Evolutionary conservation across 1,284 basidiomycete genomes (phyloP), one percentile per base, ranked within the genome.

Genomic region (Trichosporon faecale): DNA sequence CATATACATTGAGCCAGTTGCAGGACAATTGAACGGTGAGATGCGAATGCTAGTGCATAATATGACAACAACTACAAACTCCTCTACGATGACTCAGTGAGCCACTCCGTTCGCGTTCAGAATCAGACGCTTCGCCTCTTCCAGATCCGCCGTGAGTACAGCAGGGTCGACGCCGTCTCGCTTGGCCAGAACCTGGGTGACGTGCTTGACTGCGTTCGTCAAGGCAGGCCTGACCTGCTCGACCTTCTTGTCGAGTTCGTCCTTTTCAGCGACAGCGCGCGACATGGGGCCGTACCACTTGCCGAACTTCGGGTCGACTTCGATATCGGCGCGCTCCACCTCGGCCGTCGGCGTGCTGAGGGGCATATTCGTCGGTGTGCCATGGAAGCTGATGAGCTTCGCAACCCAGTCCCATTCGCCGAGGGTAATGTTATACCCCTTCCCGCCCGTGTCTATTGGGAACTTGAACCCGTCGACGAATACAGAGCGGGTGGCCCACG

Each of bases 331-430:
- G 21, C 49, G 49, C 29, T 61, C 57, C 29, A 61, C 18, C 57
- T 61, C 57, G 18, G 57, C 57, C 29, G 29, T 61, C 6, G 57
- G 57, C 31, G 29, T 29, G 31, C 29, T 61, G 57, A 61, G 29
- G 14, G 57, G 57, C 57, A 61, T 29, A 3, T n/a, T 18, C 29
- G 57, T 61, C 11, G 57, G 29, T 16, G 29, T 12, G 18, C 29
- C 29, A 4, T 27, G 27, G 5, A 8, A 14, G 2, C 27, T 29
- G 31, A 61, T 14, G 11, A 61, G 29, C 29, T 33, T 18, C 12
- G 57, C 14, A 7, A 68, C 18, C 67, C 67, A 68, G n/a, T 64
- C 46, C 61, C 61, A 68, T 23, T 68, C 67, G n/a, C 12, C 2
- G 14, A 7, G n/a, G 14, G 12, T 52, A 14, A 64, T 44, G 25